These are phyloP conservation scores for Haplosporangium sp. DNA, from an alignment of 371 early-diverging fungal genomes.

Conservation along the genomic window DNA sequence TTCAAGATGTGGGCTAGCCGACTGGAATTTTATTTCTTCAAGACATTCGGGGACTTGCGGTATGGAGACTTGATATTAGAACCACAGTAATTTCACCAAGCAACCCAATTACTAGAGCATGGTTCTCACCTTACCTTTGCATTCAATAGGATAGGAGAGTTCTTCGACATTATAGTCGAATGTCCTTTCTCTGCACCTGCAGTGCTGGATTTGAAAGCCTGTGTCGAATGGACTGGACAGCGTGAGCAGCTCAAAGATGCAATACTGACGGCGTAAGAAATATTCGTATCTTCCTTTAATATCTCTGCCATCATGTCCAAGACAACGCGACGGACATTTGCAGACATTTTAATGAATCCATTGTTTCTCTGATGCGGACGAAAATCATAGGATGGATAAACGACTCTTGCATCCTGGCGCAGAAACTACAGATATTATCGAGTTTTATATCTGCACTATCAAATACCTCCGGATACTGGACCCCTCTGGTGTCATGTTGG, in stretches of 20 bases:
- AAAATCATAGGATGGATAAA: conserved; percentile 55
- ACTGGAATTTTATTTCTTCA: conserved; percentile 53
- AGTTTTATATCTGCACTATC: conserved; percentile 67
- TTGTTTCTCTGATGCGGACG: not conserved
- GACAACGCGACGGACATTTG: conserved; percentile 8
- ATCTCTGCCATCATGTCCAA: too few species aligned
- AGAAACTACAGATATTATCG: conserved; percentile 67
- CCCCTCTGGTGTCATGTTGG: conserved; percentile 67
- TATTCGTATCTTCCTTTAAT: not conserved
- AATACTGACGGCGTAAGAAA: conserved; percentile 42
- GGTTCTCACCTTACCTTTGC: not conserved
- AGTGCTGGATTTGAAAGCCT: conserved; percentile 59
- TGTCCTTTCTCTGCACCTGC: conserved; percentile 67
- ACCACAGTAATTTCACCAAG: not conserved
- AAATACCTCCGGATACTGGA: conserved; percentile 68
- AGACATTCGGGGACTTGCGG: conserved; percentile 55
- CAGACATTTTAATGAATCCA: not conserved
- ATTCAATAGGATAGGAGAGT: conserved; percentile 58
- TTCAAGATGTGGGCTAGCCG: conserved; percentile 48
- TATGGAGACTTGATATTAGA: not conserved
- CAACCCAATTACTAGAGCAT: conserved; percentile 1
- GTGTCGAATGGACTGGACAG: conserved; percentile 50
- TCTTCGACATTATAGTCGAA: conserved; percentile 73
- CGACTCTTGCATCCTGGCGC: conserved; percentile 75
- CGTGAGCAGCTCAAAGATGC: conserved; percentile 40